Conservation (phyloP, 73 alveolate genomes). For the Symbiodinium natans region DNA sequence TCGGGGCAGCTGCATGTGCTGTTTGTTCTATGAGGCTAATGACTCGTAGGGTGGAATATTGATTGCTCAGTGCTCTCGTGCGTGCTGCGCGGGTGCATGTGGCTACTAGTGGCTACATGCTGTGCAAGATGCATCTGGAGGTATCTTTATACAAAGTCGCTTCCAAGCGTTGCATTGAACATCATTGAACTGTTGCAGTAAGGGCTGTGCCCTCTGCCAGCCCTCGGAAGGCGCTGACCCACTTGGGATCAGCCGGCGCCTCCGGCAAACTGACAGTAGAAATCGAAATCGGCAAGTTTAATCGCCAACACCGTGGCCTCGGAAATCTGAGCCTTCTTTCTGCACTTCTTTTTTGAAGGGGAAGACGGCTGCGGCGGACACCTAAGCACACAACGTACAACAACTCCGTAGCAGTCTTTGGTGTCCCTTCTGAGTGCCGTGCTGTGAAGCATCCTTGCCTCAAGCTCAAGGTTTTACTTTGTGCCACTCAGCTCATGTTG, state of each 20-base stretch:
- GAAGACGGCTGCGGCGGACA: constrained; percentile 11
- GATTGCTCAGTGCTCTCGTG: no score
- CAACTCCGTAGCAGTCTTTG: neutral
- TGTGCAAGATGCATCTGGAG: no score
- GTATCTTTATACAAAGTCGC: no score
- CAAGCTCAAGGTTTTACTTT: no score
- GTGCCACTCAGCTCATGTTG: no score
- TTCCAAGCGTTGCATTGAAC: no score
- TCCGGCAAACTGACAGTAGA: neutral
- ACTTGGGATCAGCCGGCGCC: constrained; percentile 3
- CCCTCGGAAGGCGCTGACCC: neutral
- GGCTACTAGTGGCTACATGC: no score
- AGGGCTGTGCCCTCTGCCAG: neutral
- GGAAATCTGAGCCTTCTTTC: neutral
- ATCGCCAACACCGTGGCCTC: neutral
- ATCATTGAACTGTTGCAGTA: neutral
- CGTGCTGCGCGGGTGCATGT: no score
- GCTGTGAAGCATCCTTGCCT: neutral
- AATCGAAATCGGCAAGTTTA: neutral
- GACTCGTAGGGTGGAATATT: no score
- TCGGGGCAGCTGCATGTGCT: neutral
- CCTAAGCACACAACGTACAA: neutral
- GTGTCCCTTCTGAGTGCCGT: neutral
- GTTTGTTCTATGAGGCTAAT: no score
- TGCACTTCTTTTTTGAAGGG: neutral